These are phyloP conservation scores for Roridomyces roridus DNA, from an alignment of 768 basidiomycete species.

Conservation along the genomic window DNA sequence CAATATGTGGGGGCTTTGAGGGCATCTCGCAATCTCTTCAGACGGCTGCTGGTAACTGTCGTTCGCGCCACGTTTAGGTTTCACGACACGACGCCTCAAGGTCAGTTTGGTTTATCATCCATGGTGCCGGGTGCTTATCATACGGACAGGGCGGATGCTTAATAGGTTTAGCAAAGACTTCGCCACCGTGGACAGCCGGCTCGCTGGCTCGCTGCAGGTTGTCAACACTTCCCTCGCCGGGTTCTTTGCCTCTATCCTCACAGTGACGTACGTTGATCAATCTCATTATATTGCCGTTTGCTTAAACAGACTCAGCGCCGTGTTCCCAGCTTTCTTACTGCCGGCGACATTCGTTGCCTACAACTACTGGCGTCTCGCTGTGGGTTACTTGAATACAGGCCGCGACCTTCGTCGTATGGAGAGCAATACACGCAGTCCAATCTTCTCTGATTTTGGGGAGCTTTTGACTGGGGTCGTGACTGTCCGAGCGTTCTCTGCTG, in stretches of 20 bases:
- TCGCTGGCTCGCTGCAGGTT: constrained; percentile 70
- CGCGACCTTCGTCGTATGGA: constrained; percentile 9
- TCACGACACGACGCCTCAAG: constrained; percentile 74
- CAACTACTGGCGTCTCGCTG: neutral
- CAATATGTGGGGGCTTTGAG: constrained; percentile 67
- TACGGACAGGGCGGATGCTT: constrained; percentile 69
- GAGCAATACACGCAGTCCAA: constrained; percentile 46
- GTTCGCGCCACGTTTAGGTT: constrained; percentile 79
- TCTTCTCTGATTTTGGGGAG: constrained; percentile 83
- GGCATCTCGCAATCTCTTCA: constrained; percentile 50
- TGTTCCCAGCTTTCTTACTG: neutral
- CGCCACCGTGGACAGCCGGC: constrained; percentile 82
- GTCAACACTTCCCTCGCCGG: constrained; percentile 79
- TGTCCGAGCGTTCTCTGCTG: constrained; percentile 78
- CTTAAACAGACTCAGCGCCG: neutral
- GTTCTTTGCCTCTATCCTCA: constrained; percentile 69
- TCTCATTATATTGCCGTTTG: too few relatives aligned
- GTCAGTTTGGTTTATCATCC: constrained; percentile 32
- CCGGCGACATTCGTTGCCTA: neutral
- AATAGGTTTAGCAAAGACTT: constrained; percentile 80
- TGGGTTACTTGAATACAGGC: neutral
- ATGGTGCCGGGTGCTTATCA: neutral
- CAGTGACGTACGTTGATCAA: neutral
- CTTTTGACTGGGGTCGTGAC: constrained; percentile 88
- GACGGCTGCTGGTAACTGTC: constrained; percentile 65